Conservation (phyloP, 2,329 filamentous ascomycete species). For the Bipolaris zeicola region DNA sequence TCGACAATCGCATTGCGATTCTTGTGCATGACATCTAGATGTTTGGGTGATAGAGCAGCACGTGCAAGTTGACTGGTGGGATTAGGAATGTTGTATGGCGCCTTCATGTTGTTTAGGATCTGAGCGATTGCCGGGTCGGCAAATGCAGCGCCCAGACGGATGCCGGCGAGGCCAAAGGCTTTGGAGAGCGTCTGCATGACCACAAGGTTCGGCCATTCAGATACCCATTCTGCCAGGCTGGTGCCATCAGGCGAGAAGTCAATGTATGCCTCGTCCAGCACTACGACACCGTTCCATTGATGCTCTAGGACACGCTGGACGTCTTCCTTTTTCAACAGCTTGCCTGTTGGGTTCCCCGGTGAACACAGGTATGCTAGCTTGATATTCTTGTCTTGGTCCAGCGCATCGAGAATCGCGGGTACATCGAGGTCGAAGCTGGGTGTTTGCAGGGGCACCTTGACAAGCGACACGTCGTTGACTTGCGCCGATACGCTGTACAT, state of each 20-base stretch:
- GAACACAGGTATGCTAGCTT: constrained; percentile 94
- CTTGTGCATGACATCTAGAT: constrained; percentile 72
- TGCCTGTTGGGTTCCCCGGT: constrained; percentile 91
- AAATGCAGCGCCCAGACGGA: constrained; percentile 87
- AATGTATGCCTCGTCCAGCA: constrained; percentile 95
- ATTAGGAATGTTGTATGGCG: constrained; percentile 92
- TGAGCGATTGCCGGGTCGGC: constrained; percentile 73
- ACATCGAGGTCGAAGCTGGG: constrained; percentile 75
- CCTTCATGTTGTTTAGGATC: constrained; percentile 90
- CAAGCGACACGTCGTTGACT: constrained; percentile 86
- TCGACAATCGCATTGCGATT: constrained; percentile 72
- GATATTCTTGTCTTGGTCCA: constrained; percentile 69
- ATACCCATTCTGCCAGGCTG: constrained; percentile 88
- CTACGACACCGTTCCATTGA: constrained; percentile 93
- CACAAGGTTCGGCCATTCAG: constrained; percentile 91
- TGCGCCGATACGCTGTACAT: constrained; percentile 97
- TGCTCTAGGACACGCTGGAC: constrained; percentile 77
- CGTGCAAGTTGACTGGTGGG: constrained; percentile 82
- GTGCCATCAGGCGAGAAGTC: constrained; percentile 83
- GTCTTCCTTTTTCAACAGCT: constrained; percentile 75
- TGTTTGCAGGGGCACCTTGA: constrained; percentile 81
- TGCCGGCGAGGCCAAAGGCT: constrained; percentile 93
- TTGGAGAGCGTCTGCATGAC: constrained; percentile 99
- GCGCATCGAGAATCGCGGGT: constrained; percentile 68
- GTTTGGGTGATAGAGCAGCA: constrained; percentile 69